These are phyloP conservation scores for Sordaria brevicollis DNA, from an alignment of 495 filamentous ascomycete genomes.

Conservation along the genomic window DNA sequence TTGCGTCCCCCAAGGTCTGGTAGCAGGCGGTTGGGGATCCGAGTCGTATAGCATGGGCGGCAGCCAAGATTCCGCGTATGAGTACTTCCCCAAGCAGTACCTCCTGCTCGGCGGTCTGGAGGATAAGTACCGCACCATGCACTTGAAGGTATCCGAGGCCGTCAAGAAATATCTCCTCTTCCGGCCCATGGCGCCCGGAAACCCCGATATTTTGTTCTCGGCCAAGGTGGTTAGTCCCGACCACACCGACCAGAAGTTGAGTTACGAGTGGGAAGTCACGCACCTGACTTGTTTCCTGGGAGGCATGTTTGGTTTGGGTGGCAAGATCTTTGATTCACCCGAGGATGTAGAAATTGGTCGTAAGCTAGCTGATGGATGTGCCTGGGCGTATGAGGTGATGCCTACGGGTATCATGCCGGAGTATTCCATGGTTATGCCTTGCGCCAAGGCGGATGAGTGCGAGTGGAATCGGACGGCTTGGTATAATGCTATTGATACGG, in stretches of 20 bases:
- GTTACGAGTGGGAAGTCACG: conserved; percentile 49
- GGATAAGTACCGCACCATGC: conserved; percentile 74
- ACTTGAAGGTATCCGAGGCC: conserved; percentile 58
- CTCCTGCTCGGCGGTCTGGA: conserved; percentile 72
- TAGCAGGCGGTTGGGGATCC: conserved; percentile 21
- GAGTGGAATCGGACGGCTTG: conserved; percentile 67
- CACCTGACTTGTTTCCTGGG: conserved; percentile 88
- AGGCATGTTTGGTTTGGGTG: conserved; percentile 86
- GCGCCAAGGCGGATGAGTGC: conserved; percentile 55
- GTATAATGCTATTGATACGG: conserved; percentile 45
- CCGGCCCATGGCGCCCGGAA: conserved; percentile 69
- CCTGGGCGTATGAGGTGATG: conserved; percentile 82
- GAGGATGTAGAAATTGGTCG: conserved; percentile 72
- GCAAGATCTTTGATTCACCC: conserved; percentile 72
- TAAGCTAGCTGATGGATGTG: conserved; percentile 83
- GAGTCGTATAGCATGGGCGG: conserved; percentile 56
- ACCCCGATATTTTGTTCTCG: conserved; percentile 68
- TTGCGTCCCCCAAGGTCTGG: conserved; percentile 46
- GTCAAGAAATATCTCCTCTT: conserved; percentile 71
- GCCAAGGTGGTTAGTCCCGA: conserved; percentile 35
- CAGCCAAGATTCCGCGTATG: conserved; percentile 83
- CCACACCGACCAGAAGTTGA: conserved; percentile 26
- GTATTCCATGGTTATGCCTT: conserved; percentile 52
- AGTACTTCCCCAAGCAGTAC: conserved; percentile 83
- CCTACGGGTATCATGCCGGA: conserved; percentile 90